phyloP scores from a whole-genome alignment of 768 basidiomycete genomes.

The Mycena amicta region DNA sequence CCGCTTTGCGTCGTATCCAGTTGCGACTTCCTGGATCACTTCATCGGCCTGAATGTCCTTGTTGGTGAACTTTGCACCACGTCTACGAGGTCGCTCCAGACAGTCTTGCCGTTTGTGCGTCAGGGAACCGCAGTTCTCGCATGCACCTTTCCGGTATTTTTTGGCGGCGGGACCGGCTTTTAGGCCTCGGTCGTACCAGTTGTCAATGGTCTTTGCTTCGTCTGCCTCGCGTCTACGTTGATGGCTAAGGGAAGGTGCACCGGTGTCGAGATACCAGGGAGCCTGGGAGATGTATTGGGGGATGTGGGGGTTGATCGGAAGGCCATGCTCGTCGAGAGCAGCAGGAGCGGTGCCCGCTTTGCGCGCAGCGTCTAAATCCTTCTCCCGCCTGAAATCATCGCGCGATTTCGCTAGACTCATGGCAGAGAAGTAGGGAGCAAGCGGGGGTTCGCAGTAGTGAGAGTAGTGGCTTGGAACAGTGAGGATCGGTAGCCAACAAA shows the following conservation, averaged over 20 bases:
- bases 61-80: slow-evolving; percentile 91
- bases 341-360: slow-evolving; percentile 98
- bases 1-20: slow-evolving; percentile 90
- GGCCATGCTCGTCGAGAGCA: slow-evolving; percentile 92
- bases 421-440: too few species aligned
- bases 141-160: slow-evolving; percentile 97
- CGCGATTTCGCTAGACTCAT: too few species aligned
- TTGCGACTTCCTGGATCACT: slow-evolving; percentile 74
- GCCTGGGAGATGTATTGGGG: slow-evolving; percentile 99
- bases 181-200: slow-evolving; percentile 89
- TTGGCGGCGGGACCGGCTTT: slow-evolving; percentile 90
- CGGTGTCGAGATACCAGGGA: slow-evolving; percentile 98
- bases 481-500: not conserved
- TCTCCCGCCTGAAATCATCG: slow-evolving; percentile 93
- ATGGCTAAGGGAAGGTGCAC: slow-evolving; percentile 90
- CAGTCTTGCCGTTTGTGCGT: slow-evolving; percentile 92
- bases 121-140: slow-evolving; percentile 98
- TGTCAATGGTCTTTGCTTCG: slow-evolving; percentile 72
- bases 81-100: slow-evolving; percentile 93
- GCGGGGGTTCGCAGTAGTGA: too few species aligned
- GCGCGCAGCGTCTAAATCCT: slow-evolving; percentile 96
- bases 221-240: slow-evolving; percentile 84
- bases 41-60: slow-evolving; percentile 92
- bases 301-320: slow-evolving; percentile 97
- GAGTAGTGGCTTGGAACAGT: too few species aligned